Evolutionary conservation across 1,284 basidiomycete species (phyloP).

Genomic region (Coniophora puteana): DNA sequence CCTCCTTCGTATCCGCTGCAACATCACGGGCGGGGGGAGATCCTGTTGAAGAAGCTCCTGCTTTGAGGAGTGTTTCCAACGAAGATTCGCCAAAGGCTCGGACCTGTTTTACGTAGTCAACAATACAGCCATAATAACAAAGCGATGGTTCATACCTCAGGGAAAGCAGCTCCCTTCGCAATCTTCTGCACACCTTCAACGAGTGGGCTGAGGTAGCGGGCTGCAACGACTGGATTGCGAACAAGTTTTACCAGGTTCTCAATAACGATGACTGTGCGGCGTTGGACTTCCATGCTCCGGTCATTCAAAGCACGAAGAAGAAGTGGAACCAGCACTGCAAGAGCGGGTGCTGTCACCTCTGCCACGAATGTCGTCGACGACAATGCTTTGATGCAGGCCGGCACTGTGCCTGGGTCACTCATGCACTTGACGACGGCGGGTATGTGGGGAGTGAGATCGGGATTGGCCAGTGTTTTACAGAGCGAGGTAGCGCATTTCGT

Average conservation of each 20-base stretch:
- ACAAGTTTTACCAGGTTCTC: conserved; percentile 99
- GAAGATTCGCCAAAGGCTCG: conserved; percentile 87
- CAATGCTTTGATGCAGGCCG: conserved; percentile 93
- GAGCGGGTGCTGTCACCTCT: conserved; percentile 93
- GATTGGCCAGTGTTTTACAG: conserved; percentile 91
- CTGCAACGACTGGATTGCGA: conserved; percentile 87
- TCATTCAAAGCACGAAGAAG: conserved; percentile 93
- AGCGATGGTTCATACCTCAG: conserved; percentile 59
- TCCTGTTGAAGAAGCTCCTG: conserved; percentile 75
- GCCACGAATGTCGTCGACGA: conserved; percentile 96
- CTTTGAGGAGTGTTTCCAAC: conserved; percentile 70
- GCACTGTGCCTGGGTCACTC: conserved; percentile 85
- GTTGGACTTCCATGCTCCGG: conserved; percentile 93
- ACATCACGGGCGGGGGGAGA: conserved; percentile 68
- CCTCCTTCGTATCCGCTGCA: conserved; percentile 54
- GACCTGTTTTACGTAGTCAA: conserved; percentile 43
- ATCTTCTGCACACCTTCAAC: conserved; percentile 93
- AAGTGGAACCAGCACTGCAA: conserved; percentile 94
- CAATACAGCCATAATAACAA: conserved; percentile 14
- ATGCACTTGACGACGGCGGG: conserved; percentile 92
- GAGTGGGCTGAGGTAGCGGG: conserved; percentile 84
- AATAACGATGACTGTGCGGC: conserved; percentile 86
- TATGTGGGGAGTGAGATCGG: conserved; percentile 91
- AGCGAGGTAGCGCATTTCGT: conserved; percentile 92
- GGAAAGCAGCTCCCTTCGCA: conserved; percentile 90